Conservation (phyloP, 2,329 filamentous ascomycete genomes). For the Endothia cerciana region DNA sequence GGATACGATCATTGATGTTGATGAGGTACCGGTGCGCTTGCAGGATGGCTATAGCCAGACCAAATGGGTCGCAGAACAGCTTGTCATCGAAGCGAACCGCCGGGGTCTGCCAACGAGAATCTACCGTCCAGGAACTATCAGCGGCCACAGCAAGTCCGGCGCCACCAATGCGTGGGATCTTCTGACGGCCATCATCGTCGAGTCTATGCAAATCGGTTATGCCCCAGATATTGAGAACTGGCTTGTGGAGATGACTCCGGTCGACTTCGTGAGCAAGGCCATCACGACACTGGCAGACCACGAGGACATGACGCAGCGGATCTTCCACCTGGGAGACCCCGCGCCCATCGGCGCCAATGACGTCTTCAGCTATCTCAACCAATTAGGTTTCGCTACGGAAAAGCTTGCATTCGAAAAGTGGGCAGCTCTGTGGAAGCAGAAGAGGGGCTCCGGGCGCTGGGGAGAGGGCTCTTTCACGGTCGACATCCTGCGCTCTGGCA, state of each 20-base stretch:
- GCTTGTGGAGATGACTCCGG: constrained; percentile 83
- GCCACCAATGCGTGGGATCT: constrained; percentile 80
- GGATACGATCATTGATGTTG: constrained; percentile 66
- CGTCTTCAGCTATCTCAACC: constrained; percentile 66
- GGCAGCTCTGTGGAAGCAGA: constrained; percentile 74
- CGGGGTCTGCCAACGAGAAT: constrained; percentile 73
- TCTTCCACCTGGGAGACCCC: constrained; percentile 78
- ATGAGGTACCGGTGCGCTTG: constrained; percentile 70
- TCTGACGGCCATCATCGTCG: constrained; percentile 74
- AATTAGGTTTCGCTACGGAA: constrained; percentile 73
- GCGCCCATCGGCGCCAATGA: constrained; percentile 67
- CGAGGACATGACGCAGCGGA: constrained; percentile 60
- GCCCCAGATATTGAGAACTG: constrained; percentile 73
- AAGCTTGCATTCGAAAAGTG: constrained; percentile 72
- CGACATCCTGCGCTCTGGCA: constrained; percentile 78
- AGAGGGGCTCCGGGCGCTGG: constrained; percentile 65
- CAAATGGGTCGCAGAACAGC: constrained; percentile 80
- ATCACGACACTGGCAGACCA: constrained; percentile 73
- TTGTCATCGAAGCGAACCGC: constrained; percentile 69
- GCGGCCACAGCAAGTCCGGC: constrained; percentile 74
- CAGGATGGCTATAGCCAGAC: constrained; percentile 78
- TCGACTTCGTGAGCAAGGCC: constrained; percentile 77
- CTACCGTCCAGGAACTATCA: constrained; percentile 76
- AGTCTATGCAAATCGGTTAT: constrained; percentile 73
- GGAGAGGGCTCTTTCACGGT: constrained; percentile 76